Conservation (phyloP, 805 yeast species). For the Yamadazyma nakazawae region DNA sequence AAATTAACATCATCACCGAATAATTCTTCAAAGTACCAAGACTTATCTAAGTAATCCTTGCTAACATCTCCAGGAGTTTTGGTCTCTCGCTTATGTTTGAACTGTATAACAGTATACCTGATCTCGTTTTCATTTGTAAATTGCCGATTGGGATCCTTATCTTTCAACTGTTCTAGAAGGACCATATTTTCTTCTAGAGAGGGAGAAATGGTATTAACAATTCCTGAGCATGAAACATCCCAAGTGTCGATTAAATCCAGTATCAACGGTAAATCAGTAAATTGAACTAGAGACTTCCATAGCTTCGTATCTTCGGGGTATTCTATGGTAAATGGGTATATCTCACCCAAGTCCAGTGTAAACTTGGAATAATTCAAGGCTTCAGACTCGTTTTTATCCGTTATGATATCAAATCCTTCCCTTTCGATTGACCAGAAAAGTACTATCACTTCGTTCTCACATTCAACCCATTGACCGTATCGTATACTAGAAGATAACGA, state of each 20-base stretch:
- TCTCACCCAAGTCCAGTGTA: conserved; percentile 22
- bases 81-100: conserved; percentile 31
- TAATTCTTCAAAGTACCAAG: conserved; percentile 51
- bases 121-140: conserved; percentile 25
- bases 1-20: conserved; percentile 26
- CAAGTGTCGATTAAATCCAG: conserved; percentile 15
- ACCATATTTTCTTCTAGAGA: conserved; percentile 48
- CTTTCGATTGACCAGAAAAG: conserved; percentile 33
- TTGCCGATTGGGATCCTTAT: conserved; percentile 8
- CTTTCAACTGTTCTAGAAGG: conserved; percentile 32
- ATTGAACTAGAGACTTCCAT: conserved; percentile 14
- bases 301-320: conserved; percentile 28
- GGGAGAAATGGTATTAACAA: conserved; percentile 46
- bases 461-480: conserved; percentile 40
- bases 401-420: conserved; percentile 16
- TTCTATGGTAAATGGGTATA: conserved; percentile 33
- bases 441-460: conserved; percentile 30
- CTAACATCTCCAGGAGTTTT: conserved; percentile 38
- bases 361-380: conserved; percentile 26
- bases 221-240: conserved; percentile 6
- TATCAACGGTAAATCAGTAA: conserved; percentile 24
- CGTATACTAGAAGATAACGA: conserved; percentile 19
- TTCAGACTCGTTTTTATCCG: conserved; percentile 19
- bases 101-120: conserved; percentile 41
- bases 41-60: conserved; percentile 53